These are phyloP conservation scores for Ceratocystiopsis sp. DNA, from an alignment of 2,329 filamentous ascomycete genomes.

Conservation along the genomic window DNA sequence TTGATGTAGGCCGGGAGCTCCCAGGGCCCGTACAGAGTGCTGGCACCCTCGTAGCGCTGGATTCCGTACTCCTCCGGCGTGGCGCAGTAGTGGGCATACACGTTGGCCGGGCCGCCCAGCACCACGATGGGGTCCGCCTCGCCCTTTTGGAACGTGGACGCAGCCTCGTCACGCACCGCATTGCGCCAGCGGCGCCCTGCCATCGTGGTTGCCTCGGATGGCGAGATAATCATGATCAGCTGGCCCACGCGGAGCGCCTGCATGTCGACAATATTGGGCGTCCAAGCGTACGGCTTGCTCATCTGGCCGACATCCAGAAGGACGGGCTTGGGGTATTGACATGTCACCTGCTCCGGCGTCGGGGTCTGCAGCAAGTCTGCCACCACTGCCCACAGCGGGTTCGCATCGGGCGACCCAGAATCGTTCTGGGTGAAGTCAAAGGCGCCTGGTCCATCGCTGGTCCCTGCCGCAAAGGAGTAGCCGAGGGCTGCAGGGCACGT, in stretches of 20 bases:
- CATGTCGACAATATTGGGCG: slow-evolving; percentile 76
- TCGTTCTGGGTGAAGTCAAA: slow-evolving; percentile 87
- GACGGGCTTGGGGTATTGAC: slow-evolving; percentile 69
- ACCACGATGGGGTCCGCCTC: slow-evolving; percentile 52
- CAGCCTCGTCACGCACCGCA: slow-evolving; percentile 40
- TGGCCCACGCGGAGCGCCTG: slow-evolving; percentile 73
- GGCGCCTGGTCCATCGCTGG: slow-evolving; percentile 74
- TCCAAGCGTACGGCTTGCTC: slow-evolving; percentile 61
- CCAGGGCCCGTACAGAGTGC: slow-evolving; percentile 71
- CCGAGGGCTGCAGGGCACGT: slow-evolving; percentile 82
- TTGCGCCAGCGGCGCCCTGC: slow-evolving; percentile 70
- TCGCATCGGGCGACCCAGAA: slow-evolving; percentile 48
- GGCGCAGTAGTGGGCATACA: slow-evolving; percentile 69
- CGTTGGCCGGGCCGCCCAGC: slow-evolving; percentile 77
- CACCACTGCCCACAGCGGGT: slow-evolving; percentile 63
- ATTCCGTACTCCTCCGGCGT: slow-evolving; percentile 66
- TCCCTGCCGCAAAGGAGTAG: slow-evolving; percentile 85
- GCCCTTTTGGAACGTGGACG: slow-evolving; percentile 19
- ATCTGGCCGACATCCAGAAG: slow-evolving; percentile 75
- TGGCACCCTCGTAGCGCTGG: slow-evolving; percentile 73
- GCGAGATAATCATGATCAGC: slow-evolving; percentile 67
- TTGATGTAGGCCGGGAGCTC: slow-evolving; percentile 80
- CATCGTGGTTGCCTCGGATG: slow-evolving; percentile 86
- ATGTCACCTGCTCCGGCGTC: slow-evolving; percentile 48
- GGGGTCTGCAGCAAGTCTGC: slow-evolving; percentile 54